These are phyloP conservation scores for Phytophthora sansomeana DNA, from an alignment of 352 stramenopile genomes.

Conservation along the genomic window DNA sequence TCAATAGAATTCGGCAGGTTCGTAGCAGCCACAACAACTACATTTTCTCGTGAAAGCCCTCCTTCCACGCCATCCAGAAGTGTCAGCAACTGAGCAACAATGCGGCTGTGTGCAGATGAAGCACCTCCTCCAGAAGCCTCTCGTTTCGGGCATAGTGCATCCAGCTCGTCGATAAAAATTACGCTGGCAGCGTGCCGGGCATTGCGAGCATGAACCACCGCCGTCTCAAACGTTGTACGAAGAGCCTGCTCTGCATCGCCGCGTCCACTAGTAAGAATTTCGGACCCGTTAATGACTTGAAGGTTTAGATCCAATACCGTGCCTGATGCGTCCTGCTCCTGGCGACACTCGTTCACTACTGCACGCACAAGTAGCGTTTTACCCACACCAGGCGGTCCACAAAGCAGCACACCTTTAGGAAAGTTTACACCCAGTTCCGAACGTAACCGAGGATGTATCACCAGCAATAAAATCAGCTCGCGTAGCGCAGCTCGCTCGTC, in stretches of 20 bases:
- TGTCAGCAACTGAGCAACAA: constrained; percentile 96
- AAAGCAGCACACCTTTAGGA: constrained; percentile 76
- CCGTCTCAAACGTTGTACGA: constrained; percentile 62
- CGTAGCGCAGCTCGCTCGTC: constrained; percentile 62
- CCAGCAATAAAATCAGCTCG: constrained; percentile 77
- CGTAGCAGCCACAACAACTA: constrained; percentile 95
- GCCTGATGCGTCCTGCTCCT: constrained; percentile 35
- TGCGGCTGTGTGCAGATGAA: constrained; percentile 62
- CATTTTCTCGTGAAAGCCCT: constrained; percentile 62
- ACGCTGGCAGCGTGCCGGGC: constrained; percentile 51
- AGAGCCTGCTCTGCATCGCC: constrained; percentile 77
- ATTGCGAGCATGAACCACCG: constrained; percentile 39
- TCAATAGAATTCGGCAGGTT: constrained; percentile 95
- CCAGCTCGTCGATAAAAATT: constrained; percentile 97
- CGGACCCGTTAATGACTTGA: constrained; percentile 80
- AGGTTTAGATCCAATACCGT: constrained; percentile 52
- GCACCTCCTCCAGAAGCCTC: constrained; percentile 53
- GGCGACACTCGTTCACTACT: constrained; percentile 64
- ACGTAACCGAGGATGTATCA: constrained; percentile 42
- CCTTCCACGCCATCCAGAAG: constrained; percentile 94
- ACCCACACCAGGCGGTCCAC: constrained; percentile 78
- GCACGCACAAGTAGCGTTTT: constrained; percentile 87
- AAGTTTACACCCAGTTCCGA: constrained; percentile 65
- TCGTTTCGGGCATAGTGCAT: constrained; percentile 95
- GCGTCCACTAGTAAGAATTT: constrained; percentile 80